phyloP scores from a whole-genome alignment of 768 basidiomycete genomes.

The Botryobasidium botryosum region DNA sequence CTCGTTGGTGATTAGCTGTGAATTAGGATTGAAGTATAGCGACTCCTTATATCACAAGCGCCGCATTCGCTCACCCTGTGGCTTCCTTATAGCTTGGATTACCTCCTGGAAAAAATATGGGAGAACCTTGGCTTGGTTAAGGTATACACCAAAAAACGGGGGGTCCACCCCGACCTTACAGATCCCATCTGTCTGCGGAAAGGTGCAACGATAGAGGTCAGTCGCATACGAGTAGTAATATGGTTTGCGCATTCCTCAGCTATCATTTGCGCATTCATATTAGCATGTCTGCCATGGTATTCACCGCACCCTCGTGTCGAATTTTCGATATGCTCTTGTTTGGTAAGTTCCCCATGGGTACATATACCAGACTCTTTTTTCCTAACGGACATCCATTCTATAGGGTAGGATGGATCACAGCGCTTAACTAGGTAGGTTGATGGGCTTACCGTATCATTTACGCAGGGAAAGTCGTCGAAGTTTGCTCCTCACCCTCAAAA shows the following conservation, averaged over 20 bases:
- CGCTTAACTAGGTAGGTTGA: no score
- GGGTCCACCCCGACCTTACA: slow-evolving; percentile 76
- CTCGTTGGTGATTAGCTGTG: slow-evolving; percentile 91
- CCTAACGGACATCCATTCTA: neutral
- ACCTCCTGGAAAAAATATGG: slow-evolving; percentile 29
- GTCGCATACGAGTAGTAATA: slow-evolving; percentile 8
- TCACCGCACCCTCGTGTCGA: slow-evolving; percentile 72
- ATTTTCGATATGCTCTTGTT: slow-evolving; percentile 89
- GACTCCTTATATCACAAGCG: neutral
- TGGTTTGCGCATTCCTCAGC: neutral
- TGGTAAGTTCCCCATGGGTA: slow-evolving; percentile 37
- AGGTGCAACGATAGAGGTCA: slow-evolving; percentile 84
- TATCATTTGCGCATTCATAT: neutral
- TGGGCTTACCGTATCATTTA: slow-evolving; percentile 12
- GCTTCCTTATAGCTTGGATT: slow-evolving; percentile 19
- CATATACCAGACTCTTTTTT: neutral
- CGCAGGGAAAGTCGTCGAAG: slow-evolving; percentile 81
- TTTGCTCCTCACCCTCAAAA: slow-evolving; percentile 91
- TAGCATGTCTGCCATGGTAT: slow-evolving; percentile 85
- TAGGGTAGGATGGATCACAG: neutral
- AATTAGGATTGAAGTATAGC: slow-evolving; percentile 74
- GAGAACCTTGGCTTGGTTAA: slow-evolving; percentile 60
- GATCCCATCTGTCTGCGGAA: slow-evolving; percentile 76
- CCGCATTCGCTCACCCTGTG: neutral
- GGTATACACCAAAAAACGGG: slow-evolving; percentile 94